Evolutionary conservation across 148 eudicot species (phyloP), one percentile per base, ranked within the genome.

Genomic region (Camellia granthamiana): DNA sequence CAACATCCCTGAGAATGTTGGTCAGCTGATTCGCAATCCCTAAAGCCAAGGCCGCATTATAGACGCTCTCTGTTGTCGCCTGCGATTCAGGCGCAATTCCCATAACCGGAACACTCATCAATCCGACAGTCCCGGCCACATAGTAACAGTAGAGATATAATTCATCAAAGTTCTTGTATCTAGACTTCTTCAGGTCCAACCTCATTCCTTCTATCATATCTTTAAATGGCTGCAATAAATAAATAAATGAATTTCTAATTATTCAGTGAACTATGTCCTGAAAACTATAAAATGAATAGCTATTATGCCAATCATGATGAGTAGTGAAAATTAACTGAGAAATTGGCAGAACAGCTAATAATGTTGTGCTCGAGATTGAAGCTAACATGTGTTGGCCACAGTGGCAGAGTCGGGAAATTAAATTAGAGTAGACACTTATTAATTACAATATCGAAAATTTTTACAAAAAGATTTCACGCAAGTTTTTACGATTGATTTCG

Each of bases 191-290:
- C 0, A 96, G 94, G 85, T 96, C 99, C 89, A 90, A 83, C 78
- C 99, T 85, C 99, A 96, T 96, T 66, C 99, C 99, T 82, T 96
- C 99, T 46, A 96, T 89, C 99, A 96, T 96, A 84, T 96, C 99
- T 87, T 92, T 96, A 84, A 96, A 96, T 60, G 98, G 98, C 99
- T 96, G 94, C 82, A 79, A 82, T 58, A 43, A 1, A 81, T 73
- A 54, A 77, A 82, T 58, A 43, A 1, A 81, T 73, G 42, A 77
- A n/a, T 30, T 47, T 59, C 70, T 19, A 77, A 63, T 13, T 19
- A 44, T n/a, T 62, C 3, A 47, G 18, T 63, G 43, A 23, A 49
- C 42, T 47, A 7, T 13, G 66, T 51, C 30, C 61, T 3, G 19
- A 77, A 13, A 77, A 14, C 41, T 3, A 71, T 51, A 71, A 12